Evolutionary conservation across 2,329 filamentous ascomycete species (phyloP), one percentile per base, ranked within the genome.

Genomic region (Fusarium pseudonygamai): DNA sequence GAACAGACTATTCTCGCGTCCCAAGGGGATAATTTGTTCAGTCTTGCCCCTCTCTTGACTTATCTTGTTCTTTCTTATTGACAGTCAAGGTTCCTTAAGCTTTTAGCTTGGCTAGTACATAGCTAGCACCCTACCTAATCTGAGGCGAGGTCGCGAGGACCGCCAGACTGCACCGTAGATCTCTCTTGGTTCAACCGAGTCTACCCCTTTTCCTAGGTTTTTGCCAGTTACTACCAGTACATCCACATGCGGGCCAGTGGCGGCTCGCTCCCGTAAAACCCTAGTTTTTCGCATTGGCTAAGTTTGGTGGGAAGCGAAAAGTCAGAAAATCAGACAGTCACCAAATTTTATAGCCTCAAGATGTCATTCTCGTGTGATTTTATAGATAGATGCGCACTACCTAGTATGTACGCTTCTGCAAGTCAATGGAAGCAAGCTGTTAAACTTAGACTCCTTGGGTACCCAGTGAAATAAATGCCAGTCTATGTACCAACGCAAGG

Each of bases 191-290:
- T 42, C 36, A 53, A 36, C 67, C 50, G 62, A 69, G 45, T 57
- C 47, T 65, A 66, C 71, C 70, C 69, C 70, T 64, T 67, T 72
- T 72, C 47, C 43, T 36, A 36, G 10, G 30, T 30, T 24, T 53
- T 49, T 69, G 47, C 63, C 63, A 72, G 64, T 68, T 32, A 30
- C 30, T 36, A 42, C 45, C 28, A 28, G 28, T 6, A 28, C 28
- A 46, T 53, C 24, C 43, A 42, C 55, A 46, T 53, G 43, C 53
- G 36, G 60, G 36, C 50, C 57, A 46, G 73, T 71, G 73, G 75
- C 74, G 65, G 65, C 61, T 72, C 64, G 58, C 70, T 68, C 53
- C 60, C 70, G 47, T 49, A 72, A 73, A 73, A 70, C 65, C 71
- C 71, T 69, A 65, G 67, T 50, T 67, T 60, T 46, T 68, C 39